phyloP scores from a whole-genome alignment of 208 protist genomes.

The Trypanosoma lewisi region DNA sequence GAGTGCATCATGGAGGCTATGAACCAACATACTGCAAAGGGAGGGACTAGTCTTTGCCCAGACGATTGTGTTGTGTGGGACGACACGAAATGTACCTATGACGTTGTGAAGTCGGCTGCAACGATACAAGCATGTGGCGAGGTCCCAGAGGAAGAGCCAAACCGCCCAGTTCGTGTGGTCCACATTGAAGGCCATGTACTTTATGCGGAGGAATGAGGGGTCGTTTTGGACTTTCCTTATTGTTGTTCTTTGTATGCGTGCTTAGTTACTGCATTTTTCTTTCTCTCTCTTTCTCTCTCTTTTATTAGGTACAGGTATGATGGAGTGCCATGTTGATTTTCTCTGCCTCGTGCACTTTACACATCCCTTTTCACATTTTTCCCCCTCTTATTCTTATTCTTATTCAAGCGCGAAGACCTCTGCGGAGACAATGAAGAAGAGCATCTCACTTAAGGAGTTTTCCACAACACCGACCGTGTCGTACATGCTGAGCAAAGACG shows the following conservation, averaged over 20 bases:
- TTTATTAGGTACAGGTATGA: background rate
- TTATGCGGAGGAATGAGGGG: slow-evolving; percentile 35
- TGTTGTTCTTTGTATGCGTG: slow-evolving; percentile 5
- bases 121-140: slow-evolving; percentile 5
- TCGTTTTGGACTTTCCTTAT: background rate
- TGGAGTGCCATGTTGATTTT: too few species aligned
- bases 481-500: slow-evolving; percentile 90
- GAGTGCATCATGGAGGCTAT: slow-evolving; percentile 36
- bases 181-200: slow-evolving; percentile 64
- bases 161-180: slow-evolving; percentile 31
- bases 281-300: slow-evolving; percentile 9
- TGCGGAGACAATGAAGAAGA: slow-evolving; percentile 75
- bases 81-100: slow-evolving; percentile 1
- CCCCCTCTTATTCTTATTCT: slow-evolving; percentile 5
- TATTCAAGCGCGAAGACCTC: background rate
- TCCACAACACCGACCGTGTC: slow-evolving; percentile 88
- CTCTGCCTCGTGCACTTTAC: background rate
- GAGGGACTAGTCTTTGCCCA: background rate
- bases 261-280: slow-evolving; percentile 1
- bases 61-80: slow-evolving; percentile 25
- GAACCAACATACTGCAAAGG: slow-evolving; percentile 3
- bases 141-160: slow-evolving; percentile 24
- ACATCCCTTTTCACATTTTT: background rate
- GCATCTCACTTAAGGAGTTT: slow-evolving; percentile 88
- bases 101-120: background rate